Evolutionary conservation across 371 early-diverging fungal species (phyloP), one percentile per base, ranked within the genome.

Genomic region (Nematocida minor): DNA sequence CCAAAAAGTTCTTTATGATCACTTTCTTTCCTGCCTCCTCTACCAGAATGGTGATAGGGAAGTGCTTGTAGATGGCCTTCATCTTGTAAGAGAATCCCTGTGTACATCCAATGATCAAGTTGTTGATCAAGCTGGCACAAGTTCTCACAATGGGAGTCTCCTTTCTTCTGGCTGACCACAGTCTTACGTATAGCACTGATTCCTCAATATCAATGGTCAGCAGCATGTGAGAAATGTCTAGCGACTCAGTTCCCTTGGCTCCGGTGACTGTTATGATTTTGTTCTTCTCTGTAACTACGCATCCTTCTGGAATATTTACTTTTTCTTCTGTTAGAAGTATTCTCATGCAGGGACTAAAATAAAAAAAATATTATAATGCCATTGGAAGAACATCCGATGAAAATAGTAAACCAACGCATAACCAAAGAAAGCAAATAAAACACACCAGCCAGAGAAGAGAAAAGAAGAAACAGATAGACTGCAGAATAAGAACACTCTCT

Each of bases 61-160:
- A 99, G 88, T 99, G 99, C 79, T 96, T 95, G 83, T 95, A 95
- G 64, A 94, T 97, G 83, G 92, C 94, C 83, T 96, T 95, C 92
- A 97, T 90, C 89, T 93, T 94, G 91, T 97, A 99, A 87, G 91
- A 89, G 91, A 90, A 97, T 68, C 97, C 99, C 88, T 92, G 92
- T 86, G 95, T 95, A 82, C 95, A 96, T 87, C 97, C 99, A 79
- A 87, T 90, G 87, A 96, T 93, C 90, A 94, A 89, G 90, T 97
- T 99, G 87, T 90, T 88, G 84, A 97, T 91, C 87, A 93, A 89
- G 79, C 94, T 91, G 85, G 92, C 90, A 82, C 94, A 91, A 63
- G 97, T 97, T 83, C 94, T 95, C 86, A 97, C 91, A 88, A 93
- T 91, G 67, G 94, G 94, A 82, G 91, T 88, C 87, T 96, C 95